A percentile compares a stretch with the other conserved stretches of the same genome.
These are phyloP conservation scores for Parafenestella ontariensis DNA, from an alignment of 2,329 filamentous ascomycete species.

Conservation along the genomic window DNA sequence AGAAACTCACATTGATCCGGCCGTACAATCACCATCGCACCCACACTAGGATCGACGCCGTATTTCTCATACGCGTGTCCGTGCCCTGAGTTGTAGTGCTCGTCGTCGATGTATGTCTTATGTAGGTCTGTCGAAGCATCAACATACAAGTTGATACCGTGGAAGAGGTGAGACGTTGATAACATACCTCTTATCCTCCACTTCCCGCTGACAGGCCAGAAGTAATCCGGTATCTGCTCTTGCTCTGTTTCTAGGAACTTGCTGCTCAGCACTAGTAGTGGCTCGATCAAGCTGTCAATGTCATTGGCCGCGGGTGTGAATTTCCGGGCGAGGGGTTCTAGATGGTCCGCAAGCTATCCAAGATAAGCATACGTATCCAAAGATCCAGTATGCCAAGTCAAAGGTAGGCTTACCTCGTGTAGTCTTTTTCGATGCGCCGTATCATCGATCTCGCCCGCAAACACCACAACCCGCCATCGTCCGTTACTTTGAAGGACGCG, in stretches of 20 bases:
- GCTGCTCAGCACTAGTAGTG: conserved; percentile 61
- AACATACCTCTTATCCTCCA: conserved; percentile 61
- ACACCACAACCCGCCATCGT: conserved; percentile 60
- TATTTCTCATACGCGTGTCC: conserved; percentile 65
- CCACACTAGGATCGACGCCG: conserved; percentile 53
- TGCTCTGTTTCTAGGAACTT: conserved; percentile 59
- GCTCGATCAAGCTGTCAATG: conserved; percentile 64
- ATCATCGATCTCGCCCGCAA: conserved; percentile 54
- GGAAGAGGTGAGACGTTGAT: not conserved
- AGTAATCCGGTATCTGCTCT: conserved; percentile 62
- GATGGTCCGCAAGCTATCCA: conserved; percentile 23
- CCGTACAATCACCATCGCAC: conserved; percentile 60
- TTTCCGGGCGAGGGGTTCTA: conserved; percentile 42
- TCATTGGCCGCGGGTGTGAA: conserved; percentile 56
- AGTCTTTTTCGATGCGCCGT: conserved; percentile 37
- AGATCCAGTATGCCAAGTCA: not conserved
- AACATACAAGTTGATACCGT: not conserved
- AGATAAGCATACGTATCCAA: not conserved
- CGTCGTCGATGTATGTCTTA: conserved; percentile 67
- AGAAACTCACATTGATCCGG: conserved; percentile 60
- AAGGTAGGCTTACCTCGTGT: conserved; percentile 44
- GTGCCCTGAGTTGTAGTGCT: conserved; percentile 63
- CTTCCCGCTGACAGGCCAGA: conserved; percentile 63
- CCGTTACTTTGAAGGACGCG: conserved; percentile 60
- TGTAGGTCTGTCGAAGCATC: conserved; percentile 56